phyloP scores from a whole-genome alignment of 2,329 filamentous ascomycete species.

The Colletotrichum falcatum region DNA sequence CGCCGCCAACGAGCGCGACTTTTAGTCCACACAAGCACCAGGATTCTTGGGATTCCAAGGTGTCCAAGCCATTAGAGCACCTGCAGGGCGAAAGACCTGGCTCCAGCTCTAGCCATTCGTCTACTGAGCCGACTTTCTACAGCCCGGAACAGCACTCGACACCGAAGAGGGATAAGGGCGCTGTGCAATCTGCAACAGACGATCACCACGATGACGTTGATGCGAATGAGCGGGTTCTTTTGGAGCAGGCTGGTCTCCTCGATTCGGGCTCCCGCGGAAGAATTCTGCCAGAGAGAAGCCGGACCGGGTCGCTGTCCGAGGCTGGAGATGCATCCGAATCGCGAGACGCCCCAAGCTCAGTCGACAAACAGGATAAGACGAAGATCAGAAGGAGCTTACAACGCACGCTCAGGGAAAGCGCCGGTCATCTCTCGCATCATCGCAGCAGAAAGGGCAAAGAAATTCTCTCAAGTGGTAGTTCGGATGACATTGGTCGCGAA shows the following conservation, averaged over 20 bases:
- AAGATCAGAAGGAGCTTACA: slow-evolving; percentile 89
- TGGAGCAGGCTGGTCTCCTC: slow-evolving; percentile 76
- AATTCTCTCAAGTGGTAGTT: slow-evolving; percentile 69
- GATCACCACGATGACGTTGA: slow-evolving; percentile 65
- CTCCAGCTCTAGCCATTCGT: slow-evolving; percentile 55
- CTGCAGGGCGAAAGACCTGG: slow-evolving; percentile 46
- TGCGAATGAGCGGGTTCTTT: slow-evolving; percentile 74
- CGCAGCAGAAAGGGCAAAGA: slow-evolving; percentile 84
- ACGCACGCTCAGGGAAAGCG: slow-evolving; percentile 87
- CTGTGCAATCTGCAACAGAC: slow-evolving; percentile 40
- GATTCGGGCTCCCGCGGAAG: slow-evolving; percentile 57
- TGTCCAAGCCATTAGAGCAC: slow-evolving; percentile 41
- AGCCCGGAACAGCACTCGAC: slow-evolving; percentile 41
- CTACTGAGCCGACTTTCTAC: slow-evolving; percentile 39
- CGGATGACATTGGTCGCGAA: slow-evolving; percentile 64
- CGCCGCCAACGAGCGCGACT: slow-evolving; percentile 58
- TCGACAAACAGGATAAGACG: slow-evolving; percentile 67
- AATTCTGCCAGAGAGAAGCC: slow-evolving; percentile 53
- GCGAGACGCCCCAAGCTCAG: slow-evolving; percentile 45
- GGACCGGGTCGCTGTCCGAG: slow-evolving; percentile 54
- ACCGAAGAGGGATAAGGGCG: slow-evolving; percentile 17
- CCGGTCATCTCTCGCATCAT: slow-evolving; percentile 73
- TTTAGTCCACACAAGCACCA: slow-evolving; percentile 53
- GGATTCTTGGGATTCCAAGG: slow-evolving; percentile 56
- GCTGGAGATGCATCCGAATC: slow-evolving; percentile 56